These are phyloP conservation scores for Fusarium dimerum DNA, from an alignment of 2,329 filamentous ascomycete genomes.

Conservation along the genomic window DNA sequence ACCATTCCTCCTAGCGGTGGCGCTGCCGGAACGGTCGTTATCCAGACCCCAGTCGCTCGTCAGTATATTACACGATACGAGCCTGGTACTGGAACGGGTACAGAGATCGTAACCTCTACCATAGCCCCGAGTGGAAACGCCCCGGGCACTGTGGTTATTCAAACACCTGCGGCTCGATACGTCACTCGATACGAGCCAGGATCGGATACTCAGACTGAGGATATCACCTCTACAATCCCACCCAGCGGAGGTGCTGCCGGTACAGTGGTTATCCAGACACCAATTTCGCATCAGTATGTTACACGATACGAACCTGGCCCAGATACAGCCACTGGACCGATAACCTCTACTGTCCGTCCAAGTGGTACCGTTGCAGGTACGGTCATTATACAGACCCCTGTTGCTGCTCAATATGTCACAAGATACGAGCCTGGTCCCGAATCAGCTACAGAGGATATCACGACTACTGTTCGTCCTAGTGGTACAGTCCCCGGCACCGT, in stretches of 20 bases:
- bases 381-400: constrained; percentile 5
- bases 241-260: background rate
- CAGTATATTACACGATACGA: background rate
- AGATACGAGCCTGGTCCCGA: background rate
- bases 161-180: background rate
- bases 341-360: background rate
- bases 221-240: background rate
- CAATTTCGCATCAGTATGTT: background rate
- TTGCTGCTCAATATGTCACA: background rate
- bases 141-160: constrained; percentile 4
- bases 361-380: background rate
- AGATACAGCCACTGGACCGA: background rate
- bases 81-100: background rate
- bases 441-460: background rate
- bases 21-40: background rate
- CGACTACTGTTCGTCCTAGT: background rate
- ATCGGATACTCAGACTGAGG: background rate
- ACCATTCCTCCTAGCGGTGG: background rate
- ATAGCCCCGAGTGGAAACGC: background rate
- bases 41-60: constrained; percentile 2
- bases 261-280: constrained; percentile 1
- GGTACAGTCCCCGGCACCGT: background rate
- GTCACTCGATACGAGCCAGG: background rate
- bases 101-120: background rate
- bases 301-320: constrained; percentile 3